Conservation (phyloP, 2,329 filamentous ascomycete genomes). For the Colletotrichum coccodes region DNA sequence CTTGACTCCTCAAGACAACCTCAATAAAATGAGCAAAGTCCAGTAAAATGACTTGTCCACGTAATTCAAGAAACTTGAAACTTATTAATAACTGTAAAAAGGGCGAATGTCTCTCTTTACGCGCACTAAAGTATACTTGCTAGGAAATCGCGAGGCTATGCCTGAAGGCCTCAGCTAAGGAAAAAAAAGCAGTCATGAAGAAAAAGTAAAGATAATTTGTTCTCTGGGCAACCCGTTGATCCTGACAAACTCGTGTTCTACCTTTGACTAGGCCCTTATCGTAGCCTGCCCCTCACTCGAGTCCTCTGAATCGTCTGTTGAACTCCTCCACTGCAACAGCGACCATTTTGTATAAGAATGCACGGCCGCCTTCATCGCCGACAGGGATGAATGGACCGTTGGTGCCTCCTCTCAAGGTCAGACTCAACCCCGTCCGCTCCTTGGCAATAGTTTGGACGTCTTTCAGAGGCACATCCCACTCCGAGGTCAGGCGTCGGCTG, state of each 20-base stretch:
- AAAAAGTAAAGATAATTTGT: neutral
- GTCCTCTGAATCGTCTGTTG: slow-evolving; percentile 67
- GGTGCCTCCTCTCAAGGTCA: slow-evolving; percentile 87
- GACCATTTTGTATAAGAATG: slow-evolving; percentile 73
- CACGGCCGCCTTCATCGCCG: slow-evolving; percentile 80
- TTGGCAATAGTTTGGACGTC: slow-evolving; percentile 98
- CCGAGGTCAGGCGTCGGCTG: slow-evolving; percentile 83
- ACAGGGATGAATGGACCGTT: slow-evolving; percentile 97
- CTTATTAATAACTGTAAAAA: too few species aligned
- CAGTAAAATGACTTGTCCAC: too few species aligned
- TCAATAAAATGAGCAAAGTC: too few species aligned
- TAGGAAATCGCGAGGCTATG: slow-evolving; percentile 20
- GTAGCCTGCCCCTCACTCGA: slow-evolving; percentile 41
- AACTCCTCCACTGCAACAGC: slow-evolving; percentile 75
- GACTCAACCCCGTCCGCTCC: slow-evolving; percentile 91
- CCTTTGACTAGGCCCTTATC: neutral
- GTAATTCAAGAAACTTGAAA: too few species aligned
- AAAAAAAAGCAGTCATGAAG: neutral
- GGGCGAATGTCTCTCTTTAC: neutral
- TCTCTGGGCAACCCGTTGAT: neutral
- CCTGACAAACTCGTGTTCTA: neutral
- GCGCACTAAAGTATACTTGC: slow-evolving; percentile 6
- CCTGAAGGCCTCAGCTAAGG: neutral
- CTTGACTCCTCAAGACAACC: too few species aligned
- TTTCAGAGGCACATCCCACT: slow-evolving; percentile 97